These are phyloP conservation scores for Botrytis paeoniae DNA, from an alignment of 2,329 filamentous ascomycete genomes.

Conservation along the genomic window DNA sequence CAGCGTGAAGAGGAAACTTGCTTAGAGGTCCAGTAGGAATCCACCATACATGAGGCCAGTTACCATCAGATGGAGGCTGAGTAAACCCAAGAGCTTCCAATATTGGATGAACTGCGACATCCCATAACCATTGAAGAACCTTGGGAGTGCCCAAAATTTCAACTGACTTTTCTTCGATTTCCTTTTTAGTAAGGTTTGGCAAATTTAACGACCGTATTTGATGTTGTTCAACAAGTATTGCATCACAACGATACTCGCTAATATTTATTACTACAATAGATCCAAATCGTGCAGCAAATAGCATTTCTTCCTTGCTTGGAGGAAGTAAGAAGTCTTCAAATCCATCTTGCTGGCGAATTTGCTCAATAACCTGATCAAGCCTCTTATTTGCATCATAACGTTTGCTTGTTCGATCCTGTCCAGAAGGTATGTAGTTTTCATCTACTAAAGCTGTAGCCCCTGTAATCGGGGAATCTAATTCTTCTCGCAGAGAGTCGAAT, in stretches of 20 bases:
- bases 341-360: background rate
- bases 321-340: background rate
- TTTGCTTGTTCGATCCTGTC: background rate
- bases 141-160: background rate
- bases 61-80: slow-evolving; percentile 19
- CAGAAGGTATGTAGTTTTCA: background rate
- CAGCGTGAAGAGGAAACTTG: slow-evolving; percentile 39
- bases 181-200: background rate
- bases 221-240: background rate
- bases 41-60: slow-evolving; percentile 39
- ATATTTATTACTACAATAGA: background rate
- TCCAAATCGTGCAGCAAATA: background rate
- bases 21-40: slow-evolving; percentile 37
- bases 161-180: background rate
- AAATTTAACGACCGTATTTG: background rate
- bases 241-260: background rate
- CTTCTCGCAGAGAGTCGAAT: background rate
- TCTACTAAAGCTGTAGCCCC: background rate
- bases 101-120: slow-evolving; percentile 32
- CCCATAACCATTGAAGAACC: slow-evolving; percentile 39
- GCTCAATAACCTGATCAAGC: background rate
- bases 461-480: background rate
- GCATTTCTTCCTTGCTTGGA: background rate
- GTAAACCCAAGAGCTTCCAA: slow-evolving; percentile 33
- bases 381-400: background rate